These are phyloP conservation scores for Lactifluus subvellereus DNA, from an alignment of 768 basidiomycete genomes.

Conservation along the genomic window DNA sequence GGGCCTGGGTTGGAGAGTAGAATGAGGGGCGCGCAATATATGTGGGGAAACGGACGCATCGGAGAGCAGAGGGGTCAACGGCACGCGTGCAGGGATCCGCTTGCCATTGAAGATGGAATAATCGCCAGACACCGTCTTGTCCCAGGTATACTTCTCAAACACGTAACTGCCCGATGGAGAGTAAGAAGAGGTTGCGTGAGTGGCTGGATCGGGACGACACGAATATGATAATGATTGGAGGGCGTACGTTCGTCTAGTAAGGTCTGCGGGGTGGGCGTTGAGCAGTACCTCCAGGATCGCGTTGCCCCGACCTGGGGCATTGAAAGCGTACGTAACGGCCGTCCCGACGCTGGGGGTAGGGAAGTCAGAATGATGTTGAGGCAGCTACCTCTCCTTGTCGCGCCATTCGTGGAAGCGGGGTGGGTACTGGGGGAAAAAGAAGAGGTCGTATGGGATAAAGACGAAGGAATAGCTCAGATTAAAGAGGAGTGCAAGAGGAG, in stretches of 20 bases:
- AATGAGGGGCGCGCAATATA: neutral
- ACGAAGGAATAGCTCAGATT: neutral
- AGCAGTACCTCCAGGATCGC: slow-evolving; percentile 28
- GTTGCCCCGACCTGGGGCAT: slow-evolving; percentile 57
- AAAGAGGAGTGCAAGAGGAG: neutral
- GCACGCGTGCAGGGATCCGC: slow-evolving; percentile 47
- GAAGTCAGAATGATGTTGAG: slow-evolving; percentile 13
- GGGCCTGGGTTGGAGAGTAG: slow-evolving; percentile 30
- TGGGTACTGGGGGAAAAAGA: neutral
- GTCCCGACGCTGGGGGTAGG: slow-evolving; percentile 18
- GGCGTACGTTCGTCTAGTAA: slow-evolving; percentile 45
- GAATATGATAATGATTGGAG: too few species aligned
- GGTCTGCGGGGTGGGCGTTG: slow-evolving; percentile 29
- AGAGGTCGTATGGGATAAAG: neutral
- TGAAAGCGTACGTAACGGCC: slow-evolving; percentile 17
- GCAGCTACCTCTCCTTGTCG: slow-evolving; percentile 9
- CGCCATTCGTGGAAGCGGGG: slow-evolving; percentile 15
- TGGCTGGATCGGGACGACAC: neutral
- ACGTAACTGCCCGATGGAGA: slow-evolving; percentile 34
- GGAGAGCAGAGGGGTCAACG: slow-evolving; percentile 46
- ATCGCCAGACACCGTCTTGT: slow-evolving; percentile 33
- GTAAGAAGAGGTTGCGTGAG: neutral
- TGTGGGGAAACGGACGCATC: slow-evolving; percentile 31
- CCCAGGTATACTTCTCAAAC: slow-evolving; percentile 57
- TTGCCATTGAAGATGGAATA: slow-evolving; percentile 42